Evolutionary conservation across 2,329 filamentous ascomycete genomes (phyloP), one percentile per base, ranked within the genome.

Genomic region (Colletotrichum kahawae): DNA sequence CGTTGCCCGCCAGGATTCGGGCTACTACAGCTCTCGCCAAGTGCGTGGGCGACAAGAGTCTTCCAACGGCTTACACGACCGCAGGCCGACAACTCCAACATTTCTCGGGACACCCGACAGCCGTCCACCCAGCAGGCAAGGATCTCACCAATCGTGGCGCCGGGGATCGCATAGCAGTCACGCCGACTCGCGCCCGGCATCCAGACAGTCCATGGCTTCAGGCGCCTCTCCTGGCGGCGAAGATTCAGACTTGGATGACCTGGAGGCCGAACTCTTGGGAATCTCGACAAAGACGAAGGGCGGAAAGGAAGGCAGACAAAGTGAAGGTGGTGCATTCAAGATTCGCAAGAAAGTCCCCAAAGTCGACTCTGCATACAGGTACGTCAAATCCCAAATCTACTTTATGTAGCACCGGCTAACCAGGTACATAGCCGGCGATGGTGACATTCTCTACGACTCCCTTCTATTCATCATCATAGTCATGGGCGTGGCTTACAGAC

Each of bases 281-380:
- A 79, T 81, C 13, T 79, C 84, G 14, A 74, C 76, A 7, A 85
- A 82, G 74, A 29, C 65, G 6, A 76, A 75, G 24, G 78, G 79
- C 18, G 83, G 80, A 71, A 80, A 80, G 14, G 77, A 79, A 1
- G 79, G 81, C 24, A 80, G 80, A 38, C 71, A 76, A 7, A 75
- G 70, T 24, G 76, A 76, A 43, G 75, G 78, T 8, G 77, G 77
- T 12, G 78, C 79, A 48, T 73, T 79, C 59, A 78, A 79, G 12
- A 82, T 81, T 64, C 83, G 82, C 51, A 83, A 83, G 31, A 81
- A 81, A 59, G 78, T 77, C 2, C 71, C 71, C 5, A 84, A 82
- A 56, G 79, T 83, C 29, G 82, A 85, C 77, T 84, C 84, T 18
- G 84, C 83, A 7, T 85, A 85, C 57, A 83, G 84, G 84, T 84